Evolutionary conservation across 106 monocot species (phyloP), one percentile per base, ranked within the genome.

Genomic region (Dioscorea alata): DNA sequence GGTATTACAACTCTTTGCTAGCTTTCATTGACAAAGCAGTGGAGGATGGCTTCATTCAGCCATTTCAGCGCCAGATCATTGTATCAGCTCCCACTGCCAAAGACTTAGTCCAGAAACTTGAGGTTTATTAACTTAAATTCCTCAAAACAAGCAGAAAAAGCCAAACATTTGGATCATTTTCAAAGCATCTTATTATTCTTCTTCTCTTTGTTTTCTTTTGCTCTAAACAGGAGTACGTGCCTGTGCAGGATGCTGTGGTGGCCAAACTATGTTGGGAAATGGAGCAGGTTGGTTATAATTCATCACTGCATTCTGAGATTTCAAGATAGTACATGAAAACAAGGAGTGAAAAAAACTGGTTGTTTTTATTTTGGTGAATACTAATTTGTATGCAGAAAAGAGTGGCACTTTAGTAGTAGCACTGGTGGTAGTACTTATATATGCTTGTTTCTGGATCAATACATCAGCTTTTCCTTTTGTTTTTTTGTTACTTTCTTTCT

Each of bases 21-120:
- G 77, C 77, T 15, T 90, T 94, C 76, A 78, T 94, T 14, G 94
- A 90, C 70, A 89, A 84, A 33, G 89, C 93, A 9, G 84, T 93
- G 15, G 89, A 84, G 4, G 89, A 93, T 22, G 94, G 90, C 22
- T 94, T 94, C 80, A 87, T 94, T 58, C 68, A 74, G 57, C 87
- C 90, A 7, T 65, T 53, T 21, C 84, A 84, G 56, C 86, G 90
- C 51, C 72, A 80, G 54, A 72, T 94, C 70, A 64, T 94, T 20
- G 68, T 94, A 20, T 82, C 82, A 2, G 84, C 94, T 0, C 51
- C 77, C 33, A 84, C 73, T 22, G 84, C 94, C 64, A 71, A 78
- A 23, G 90, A 84, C 22, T 62, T 94, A 8, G 75, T 94, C 18
- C 81, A 82, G 63, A 90, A 90, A 57, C 75, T 94, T 7, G 94